phyloP scores from a whole-genome alignment of 306 rosid genomes.

The Prunus kanzakura region DNA sequence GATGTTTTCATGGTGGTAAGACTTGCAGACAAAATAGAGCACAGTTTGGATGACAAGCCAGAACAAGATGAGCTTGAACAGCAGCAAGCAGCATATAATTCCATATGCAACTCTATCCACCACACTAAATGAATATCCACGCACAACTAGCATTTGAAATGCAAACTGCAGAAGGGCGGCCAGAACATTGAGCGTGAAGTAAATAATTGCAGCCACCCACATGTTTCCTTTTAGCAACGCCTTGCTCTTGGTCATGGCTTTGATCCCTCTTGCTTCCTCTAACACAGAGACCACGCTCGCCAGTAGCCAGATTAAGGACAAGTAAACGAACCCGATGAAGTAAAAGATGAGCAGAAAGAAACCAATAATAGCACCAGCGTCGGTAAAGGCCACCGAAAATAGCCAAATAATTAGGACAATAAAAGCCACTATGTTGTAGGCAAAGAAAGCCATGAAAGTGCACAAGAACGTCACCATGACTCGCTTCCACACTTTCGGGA shows the following conservation, averaged over 20 bases:
- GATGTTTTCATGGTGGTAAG: constrained; percentile 76
- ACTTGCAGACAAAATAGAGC: constrained; percentile 78
- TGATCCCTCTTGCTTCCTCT: constrained; percentile 57
- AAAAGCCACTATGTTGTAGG: constrained; percentile 24
- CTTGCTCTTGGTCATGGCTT: constrained; percentile 71
- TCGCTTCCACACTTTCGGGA: constrained; percentile 69
- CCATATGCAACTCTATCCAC: constrained; percentile 30
- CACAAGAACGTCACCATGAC: constrained; percentile 59
- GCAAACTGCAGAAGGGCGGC: constrained; percentile 11
- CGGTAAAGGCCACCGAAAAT: rapidly evolving
- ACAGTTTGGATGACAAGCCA: constrained; percentile 62
- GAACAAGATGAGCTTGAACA: constrained; percentile 38
- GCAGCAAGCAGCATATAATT: constrained; percentile 37
- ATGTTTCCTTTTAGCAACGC: constrained; percentile 58
- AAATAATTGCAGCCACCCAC: constrained; percentile 27
- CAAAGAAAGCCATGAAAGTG: constrained; percentile 32
- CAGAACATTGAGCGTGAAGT: constrained; percentile 5
- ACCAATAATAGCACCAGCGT: neutral
- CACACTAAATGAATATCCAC: constrained; percentile 22
- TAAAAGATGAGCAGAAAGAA: constrained; percentile 6
- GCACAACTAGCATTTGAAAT: constrained; percentile 41
- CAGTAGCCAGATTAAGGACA: constrained; percentile 63
- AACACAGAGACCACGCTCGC: constrained; percentile 66
- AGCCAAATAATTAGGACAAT: neutral
- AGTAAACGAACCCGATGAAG: constrained; percentile 46